Conservation (phyloP, 2,329 filamentous ascomycete species). For the Aspergillus tubingensis region DNA sequence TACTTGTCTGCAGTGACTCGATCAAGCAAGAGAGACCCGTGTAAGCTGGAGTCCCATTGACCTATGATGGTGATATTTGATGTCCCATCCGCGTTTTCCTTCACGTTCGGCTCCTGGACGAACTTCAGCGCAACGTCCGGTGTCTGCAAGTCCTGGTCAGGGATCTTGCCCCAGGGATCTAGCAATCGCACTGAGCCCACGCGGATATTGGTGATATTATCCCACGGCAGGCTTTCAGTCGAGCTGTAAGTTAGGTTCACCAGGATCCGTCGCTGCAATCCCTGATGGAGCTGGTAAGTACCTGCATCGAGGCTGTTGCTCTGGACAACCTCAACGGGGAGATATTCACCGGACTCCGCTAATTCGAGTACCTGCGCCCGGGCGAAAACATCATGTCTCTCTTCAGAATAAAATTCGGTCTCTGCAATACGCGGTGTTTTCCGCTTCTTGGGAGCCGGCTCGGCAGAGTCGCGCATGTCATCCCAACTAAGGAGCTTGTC, state of each 20-base stretch:
- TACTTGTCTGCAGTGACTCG: slow-evolving; percentile 90
- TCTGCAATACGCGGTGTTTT: slow-evolving; percentile 75
- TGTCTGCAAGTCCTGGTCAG: slow-evolving; percentile 71
- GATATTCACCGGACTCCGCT: slow-evolving; percentile 85
- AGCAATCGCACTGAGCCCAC: slow-evolving; percentile 81
- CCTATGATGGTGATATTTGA: slow-evolving; percentile 82
- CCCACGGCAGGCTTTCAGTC: slow-evolving; percentile 84
- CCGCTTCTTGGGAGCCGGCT: slow-evolving; percentile 58
- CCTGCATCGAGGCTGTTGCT: slow-evolving; percentile 80
- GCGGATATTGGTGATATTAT: slow-evolving; percentile 73
- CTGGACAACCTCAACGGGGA: slow-evolving; percentile 90
- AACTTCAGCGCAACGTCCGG: slow-evolving; percentile 77
- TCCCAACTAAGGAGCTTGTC: slow-evolving; percentile 99
- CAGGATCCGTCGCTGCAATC: slow-evolving; percentile 82
- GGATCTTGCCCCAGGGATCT: slow-evolving; percentile 80
- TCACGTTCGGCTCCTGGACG: slow-evolving; percentile 74
- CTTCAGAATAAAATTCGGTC: slow-evolving; percentile 88
- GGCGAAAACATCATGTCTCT: slow-evolving; percentile 89
- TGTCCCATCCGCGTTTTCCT: slow-evolving; percentile 86
- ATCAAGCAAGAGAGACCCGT: slow-evolving; percentile 90
- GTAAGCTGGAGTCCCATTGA: slow-evolving; percentile 95
- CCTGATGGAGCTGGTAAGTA: slow-evolving; percentile 92
- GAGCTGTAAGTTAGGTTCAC: slow-evolving; percentile 91
- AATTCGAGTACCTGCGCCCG: slow-evolving; percentile 88
- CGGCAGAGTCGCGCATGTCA: slow-evolving; percentile 81